Percentiles rank a stretch among this genome's conserved stretches.
Evolutionary conservation across 2,329 filamentous ascomycete genomes (phyloP).

Genomic region (Xylariaceae sp.): DNA sequence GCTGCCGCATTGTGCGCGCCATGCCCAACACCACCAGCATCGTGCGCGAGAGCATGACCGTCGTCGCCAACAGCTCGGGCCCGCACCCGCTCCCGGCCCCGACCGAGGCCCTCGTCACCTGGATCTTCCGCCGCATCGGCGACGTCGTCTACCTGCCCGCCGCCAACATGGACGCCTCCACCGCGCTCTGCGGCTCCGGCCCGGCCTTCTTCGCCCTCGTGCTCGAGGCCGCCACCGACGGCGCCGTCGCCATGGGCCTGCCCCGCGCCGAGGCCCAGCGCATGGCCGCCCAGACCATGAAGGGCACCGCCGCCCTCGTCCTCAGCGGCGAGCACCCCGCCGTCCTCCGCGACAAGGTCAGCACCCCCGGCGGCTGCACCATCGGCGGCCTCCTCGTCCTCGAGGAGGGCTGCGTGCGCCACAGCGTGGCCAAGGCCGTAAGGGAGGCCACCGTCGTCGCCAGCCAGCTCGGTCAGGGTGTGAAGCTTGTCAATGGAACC

Average conservation of each 20-base stretch:
- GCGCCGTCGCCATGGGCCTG: conserved; percentile 71
- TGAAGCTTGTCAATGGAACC: conserved; percentile 42
- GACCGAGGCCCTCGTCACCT: conserved; percentile 54
- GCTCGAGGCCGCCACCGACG: conserved; percentile 68
- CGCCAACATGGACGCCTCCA: conserved; percentile 62
- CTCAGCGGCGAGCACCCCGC: conserved; percentile 68
- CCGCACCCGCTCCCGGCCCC: conserved; percentile 49
- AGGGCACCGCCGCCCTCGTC: conserved; percentile 62
- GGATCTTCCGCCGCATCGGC: conserved; percentile 71
- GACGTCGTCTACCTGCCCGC: conserved; percentile 61
- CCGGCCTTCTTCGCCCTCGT: conserved; percentile 71
- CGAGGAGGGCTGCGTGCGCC: conserved; percentile 65
- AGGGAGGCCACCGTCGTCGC: conserved; percentile 65
- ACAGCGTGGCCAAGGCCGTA: conserved; percentile 59
- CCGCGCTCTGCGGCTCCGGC: conserved; percentile 66
- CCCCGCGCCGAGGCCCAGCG: conserved; percentile 63
- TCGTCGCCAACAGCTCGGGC: conserved; percentile 58
- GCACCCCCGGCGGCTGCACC: conserved; percentile 69
- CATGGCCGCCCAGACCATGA: conserved; percentile 76
- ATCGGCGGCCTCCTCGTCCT: conserved; percentile 66
- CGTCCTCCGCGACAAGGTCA: conserved; percentile 67
- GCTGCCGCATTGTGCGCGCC: conserved; percentile 63
- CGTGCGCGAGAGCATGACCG: conserved; percentile 75
- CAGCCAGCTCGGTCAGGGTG: conserved; percentile 53
- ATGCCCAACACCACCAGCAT: conserved; percentile 81